Base-by-base conservation (phyloP, 2,329 filamentous ascomycete genomes). In the Fusarium keratoplasticum region DNA sequence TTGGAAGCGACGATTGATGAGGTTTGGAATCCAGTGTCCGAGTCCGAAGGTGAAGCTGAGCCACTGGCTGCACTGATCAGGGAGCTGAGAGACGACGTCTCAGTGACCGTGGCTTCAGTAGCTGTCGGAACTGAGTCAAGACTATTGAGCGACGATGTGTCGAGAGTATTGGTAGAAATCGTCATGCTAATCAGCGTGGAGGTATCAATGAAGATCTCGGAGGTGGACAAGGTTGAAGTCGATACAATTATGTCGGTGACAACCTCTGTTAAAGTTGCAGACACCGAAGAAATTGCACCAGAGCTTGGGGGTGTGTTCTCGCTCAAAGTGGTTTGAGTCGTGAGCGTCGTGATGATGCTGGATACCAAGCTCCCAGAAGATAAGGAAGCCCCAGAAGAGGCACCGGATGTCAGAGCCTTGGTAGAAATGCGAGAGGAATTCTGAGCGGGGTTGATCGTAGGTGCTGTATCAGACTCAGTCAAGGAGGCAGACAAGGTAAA, bases 371-470 rank as follows among this genome's bases (percentile, higher is more conserved):
- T 61, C 13, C 22, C 33, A 10, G 61, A 67, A 22, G 52, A 36
- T 22, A 47, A 31, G 35, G 52, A 25, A 35, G 10, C 59, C 18
- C 38, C 31, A 25, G 70, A 69, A 42, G 27, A 18, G 18, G 61
- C 42, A 29, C 35, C 18, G 20, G 38, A 58, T 13, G 42, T 52
- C n/a, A 58, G 52, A 7, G 25, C 36, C 2, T 54, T 22, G 6
- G 61, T 59, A n/a, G 63, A 57, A 44, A 42, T 27, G n/a, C 27
- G 38, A 1, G 72, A 67, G 7, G 59, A 62, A 57, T 61, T 70
- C 29, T 33, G 61, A 6, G 44, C 68, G n/a, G 68, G 59, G 22
- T 40, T 36, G 50, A 59, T 25, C 5, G 71, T 71, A 44, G 33
- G 36, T 29, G 50, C 11, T 42, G 54, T 42, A 13, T 44, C 47